Evolutionary conservation across 2,329 filamentous ascomycete genomes (phyloP), one percentile per base, ranked within the genome.

Genomic region (Didymella sp.): DNA sequence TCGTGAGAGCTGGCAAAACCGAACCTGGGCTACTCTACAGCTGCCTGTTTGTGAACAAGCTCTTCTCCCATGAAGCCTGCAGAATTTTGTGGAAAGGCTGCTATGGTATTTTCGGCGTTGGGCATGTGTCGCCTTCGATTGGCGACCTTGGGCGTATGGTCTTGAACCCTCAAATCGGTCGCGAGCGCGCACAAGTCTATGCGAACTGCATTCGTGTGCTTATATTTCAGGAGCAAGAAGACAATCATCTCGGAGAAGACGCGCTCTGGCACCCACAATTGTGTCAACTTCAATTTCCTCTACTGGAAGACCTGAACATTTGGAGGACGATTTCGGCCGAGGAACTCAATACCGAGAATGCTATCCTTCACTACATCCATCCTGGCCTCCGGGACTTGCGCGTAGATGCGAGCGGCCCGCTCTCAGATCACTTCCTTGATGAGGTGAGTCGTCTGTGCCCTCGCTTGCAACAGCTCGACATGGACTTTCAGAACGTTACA

Each of bases 21-120:
- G 35, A 40, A 12, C 17, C 46, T 17, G 46, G 24, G 2, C 13
- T 49, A 17, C 35, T 49, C 4, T 40, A 49, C 13, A 40, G 25
- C 35, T 40, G 46, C 17, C n/a, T 49, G 11, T 24, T 40, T 21
- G 46, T 49, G 24, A 49, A 49, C 35, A 49, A 30, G 17, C 25
- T 40, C 2, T 49, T 40, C 35, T 49, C 9, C 3, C 13, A 28
- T 15, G 46, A 49, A 33, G 33, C 46, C 8, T 28, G 46, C 17
- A 15, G 46, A 6, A 40, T 49, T 7, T 24, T 49, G n/a, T 49
- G 46, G 46, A 40, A 40, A 40, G 35, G 33, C 3, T 40, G 46
- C 17, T 40, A 49, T 21, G 33, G 33, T n/a, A 22, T n/a, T 24
- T 40, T 40, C 6, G 35, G 25, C 5, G 35, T 40, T 2, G 46